Evolutionary conservation across 805 yeast species (phyloP), one percentile per base, ranked within the genome.

Genomic region (Pichia membranifaciens): DNA sequence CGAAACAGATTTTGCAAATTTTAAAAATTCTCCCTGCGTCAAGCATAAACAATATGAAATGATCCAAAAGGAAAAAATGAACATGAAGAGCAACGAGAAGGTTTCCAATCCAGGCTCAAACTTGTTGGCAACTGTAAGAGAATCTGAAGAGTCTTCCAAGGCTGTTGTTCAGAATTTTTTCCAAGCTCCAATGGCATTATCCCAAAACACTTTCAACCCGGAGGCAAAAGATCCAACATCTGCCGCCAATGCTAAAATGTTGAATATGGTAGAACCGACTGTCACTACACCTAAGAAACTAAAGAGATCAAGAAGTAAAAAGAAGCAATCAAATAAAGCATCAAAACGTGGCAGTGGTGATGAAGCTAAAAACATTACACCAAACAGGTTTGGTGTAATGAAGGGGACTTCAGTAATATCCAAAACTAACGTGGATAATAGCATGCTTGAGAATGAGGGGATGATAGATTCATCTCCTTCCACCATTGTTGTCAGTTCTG

Each of bases 381-480:
- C 29, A 25, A 25, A 7, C 29, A 10, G 29, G 10, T 25, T 25
- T 25, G 29, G 10, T 7, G 29, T n/a, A n/a, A n/a, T n/a, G n/a
- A n/a, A n/a, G n/a, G n/a, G n/a, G n/a, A n/a, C n/a, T n/a, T n/a
- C n/a, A n/a, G n/a, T n/a, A n/a, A n/a, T n/a, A n/a, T n/a, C n/a
- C n/a, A n/a, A 25, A 10, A 25, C 29, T 10, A 25, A 25, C 10
- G 29, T 25, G 29, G 7, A 25, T 25, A 25, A 25, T 25, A 25
- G 29, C 29, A 25, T 25, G 7, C 7, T 8, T 25, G 35, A 28
- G 3, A 15, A 25, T 7, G 34, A 33, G 22, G 22, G n/a, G 8
- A 20, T 10, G 15, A 35, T 37, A 4, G 60, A 58, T 41, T 65
- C 69, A 7, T 62, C 68, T n/a, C 66, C 69, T 6, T 62, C 68